phyloP scores from a whole-genome alignment of 163 green algal species.

The Volvox carteri region DNA sequence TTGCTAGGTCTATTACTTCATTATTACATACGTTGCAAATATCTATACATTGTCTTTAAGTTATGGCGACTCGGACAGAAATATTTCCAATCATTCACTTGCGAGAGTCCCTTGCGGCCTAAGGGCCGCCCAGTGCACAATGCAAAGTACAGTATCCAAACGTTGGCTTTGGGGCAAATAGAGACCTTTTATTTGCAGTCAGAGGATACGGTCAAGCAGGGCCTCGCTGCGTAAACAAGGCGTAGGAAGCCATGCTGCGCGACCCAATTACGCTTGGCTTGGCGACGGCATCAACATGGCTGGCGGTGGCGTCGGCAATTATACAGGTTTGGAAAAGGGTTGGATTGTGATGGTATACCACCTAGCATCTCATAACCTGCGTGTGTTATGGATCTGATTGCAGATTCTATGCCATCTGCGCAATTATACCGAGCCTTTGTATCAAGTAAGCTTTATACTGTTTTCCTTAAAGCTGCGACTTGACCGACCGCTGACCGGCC shows the following conservation, averaged over 20 bases:
- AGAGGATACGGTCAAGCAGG: conserved; percentile 30
- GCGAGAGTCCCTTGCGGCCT: conserved; percentile 3
- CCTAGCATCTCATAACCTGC: neutral
- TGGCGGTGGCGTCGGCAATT: conserved; percentile 42
- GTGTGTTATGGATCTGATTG: neutral
- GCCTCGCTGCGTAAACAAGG: neutral
- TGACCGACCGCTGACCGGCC: neutral
- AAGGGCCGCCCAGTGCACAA: conserved; percentile 8
- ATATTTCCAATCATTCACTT: neutral
- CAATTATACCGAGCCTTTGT: conserved; percentile 94
- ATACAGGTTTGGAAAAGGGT: conserved; percentile 38
- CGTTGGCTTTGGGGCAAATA: neutral
- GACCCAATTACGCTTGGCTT: conserved; percentile 53
- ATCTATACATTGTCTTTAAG: neutral
- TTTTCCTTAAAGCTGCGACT: neutral
- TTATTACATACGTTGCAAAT: no score
- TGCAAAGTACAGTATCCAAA: neutral
- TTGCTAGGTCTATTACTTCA: no score
- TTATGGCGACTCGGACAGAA: neutral
- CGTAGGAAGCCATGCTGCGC: conserved; percentile 39
- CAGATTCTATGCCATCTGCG: conserved; percentile 92
- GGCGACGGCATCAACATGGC: conserved; percentile 45
- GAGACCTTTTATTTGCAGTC: neutral
- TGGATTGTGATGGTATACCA: neutral
- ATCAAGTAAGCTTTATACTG: conserved; percentile 74